Evolutionary conservation across 2,329 filamentous ascomycete species (phyloP), one percentile per base, ranked within the genome.

Genomic region (Diaporthe eres): DNA sequence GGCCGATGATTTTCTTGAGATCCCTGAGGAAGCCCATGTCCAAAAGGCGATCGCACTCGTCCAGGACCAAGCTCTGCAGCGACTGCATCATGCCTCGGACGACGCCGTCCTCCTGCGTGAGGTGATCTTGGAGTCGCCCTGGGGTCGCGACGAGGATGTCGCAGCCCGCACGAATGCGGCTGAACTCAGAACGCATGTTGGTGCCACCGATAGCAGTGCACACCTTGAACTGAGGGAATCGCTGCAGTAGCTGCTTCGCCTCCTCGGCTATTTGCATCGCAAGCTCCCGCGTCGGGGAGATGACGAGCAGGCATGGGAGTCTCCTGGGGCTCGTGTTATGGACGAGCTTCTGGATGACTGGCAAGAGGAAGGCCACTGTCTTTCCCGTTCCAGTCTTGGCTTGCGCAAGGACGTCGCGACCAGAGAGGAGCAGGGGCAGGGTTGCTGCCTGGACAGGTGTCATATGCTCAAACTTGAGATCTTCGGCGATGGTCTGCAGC

Each of bases 41-140:
- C 19, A 99, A 88, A 31, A 99, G 87, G 76, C 97, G 90, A 84
- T 99, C 97, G 70, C 96, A 97, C 85, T 99, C 97, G 82, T 99
- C 97, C 53, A 99, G 89, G 25, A 97, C 94, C 5, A 97, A 86
- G 77, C 94, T 95, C 82, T 96, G 94, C 51, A 97, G 84, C 51
- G 88, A 85, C 65, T 91, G 88, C 72, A 97, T 87, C 79, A 92
- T 93, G 78, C 92, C 90, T 13, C 92, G 83, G 6, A 93, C 90
- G 77, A 91, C 92, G 15, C 91, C 91, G 78, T 93, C 92, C 13
- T 92, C 93, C 79, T 93, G 94, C 78, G 93, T 91, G 63, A 97
- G 87, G 80, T 97, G 94, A 82, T 97, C 95, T 15, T 94, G 86
- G 13, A 97, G 87, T 57, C 95, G 92, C 31, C 95, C 94, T 0